These are phyloP conservation scores for Onygenales sp. DNA, from an alignment of 2,329 filamentous ascomycete species.

Conservation along the genomic window DNA sequence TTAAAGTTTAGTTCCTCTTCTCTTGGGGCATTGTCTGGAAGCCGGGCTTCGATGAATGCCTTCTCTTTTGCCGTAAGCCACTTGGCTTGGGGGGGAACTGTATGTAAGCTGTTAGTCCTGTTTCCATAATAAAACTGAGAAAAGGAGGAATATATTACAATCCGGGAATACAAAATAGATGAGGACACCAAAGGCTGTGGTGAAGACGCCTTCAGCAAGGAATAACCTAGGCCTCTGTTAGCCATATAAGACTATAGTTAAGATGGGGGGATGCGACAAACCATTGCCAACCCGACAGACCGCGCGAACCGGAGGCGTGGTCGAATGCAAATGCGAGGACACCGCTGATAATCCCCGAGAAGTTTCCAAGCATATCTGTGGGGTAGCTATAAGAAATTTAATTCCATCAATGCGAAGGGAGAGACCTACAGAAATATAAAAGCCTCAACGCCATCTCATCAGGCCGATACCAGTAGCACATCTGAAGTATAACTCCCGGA, in stretches of 20 bases:
- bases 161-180: slow-evolving; percentile 38
- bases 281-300: slow-evolving; percentile 23
- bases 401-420: slow-evolving; percentile 11
- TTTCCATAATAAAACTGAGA: background rate
- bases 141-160: slow-evolving; percentile 26
- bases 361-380: slow-evolving; percentile 31
- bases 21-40: slow-evolving; percentile 34
- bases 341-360: slow-evolving; percentile 33
- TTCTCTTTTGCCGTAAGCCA: slow-evolving; percentile 41
- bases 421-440: slow-evolving; percentile 36
- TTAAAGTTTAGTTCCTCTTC: slow-evolving; percentile 32
- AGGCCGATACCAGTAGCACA: slow-evolving; percentile 39
- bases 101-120: background rate
- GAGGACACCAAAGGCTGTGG: slow-evolving; percentile 12
- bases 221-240: slow-evolving; percentile 12
- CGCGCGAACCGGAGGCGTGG: slow-evolving; percentile 25
- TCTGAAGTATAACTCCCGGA: slow-evolving; percentile 16
- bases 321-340: slow-evolving; percentile 38
- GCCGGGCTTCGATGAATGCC: slow-evolving; percentile 39
- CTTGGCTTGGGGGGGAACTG: slow-evolving; percentile 35
- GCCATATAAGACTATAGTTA: too few relatives aligned
- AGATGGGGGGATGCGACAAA: background rate
- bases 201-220: slow-evolving; percentile 16
- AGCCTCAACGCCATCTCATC: slow-evolving; percentile 26
- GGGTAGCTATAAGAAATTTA: background rate